Percentiles rank a stretch among this genome's conserved stretches.
These are phyloP conservation scores for Colletotrichum scovillei DNA, from an alignment of 2,329 filamentous ascomycete species.

Conservation along the genomic window DNA sequence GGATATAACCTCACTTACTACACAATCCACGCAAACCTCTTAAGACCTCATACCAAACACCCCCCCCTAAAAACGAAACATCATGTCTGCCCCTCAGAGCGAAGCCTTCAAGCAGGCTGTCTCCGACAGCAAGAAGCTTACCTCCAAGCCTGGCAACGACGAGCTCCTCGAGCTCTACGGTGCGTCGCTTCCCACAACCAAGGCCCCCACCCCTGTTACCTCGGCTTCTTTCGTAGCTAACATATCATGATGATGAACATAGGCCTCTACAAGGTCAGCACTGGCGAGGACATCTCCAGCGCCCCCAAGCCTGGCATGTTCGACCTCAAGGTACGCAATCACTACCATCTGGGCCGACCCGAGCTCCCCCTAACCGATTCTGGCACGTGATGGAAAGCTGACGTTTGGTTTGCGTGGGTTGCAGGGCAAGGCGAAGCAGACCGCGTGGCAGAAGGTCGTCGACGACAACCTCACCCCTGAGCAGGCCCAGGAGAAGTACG, in stretches of 20 bases:
- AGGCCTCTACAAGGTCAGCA: slow-evolving; percentile 71
- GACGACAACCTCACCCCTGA: slow-evolving; percentile 72
- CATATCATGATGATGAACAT: slow-evolving; percentile 19
- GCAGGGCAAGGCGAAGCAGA: slow-evolving; percentile 84
- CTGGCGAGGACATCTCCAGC: slow-evolving; percentile 65
- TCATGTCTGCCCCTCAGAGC: slow-evolving; percentile 54
- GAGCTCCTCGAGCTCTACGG: slow-evolving; percentile 74
- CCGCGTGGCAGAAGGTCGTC: slow-evolving; percentile 78
- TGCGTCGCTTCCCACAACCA: slow-evolving; percentile 46
- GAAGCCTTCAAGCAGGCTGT: slow-evolving; percentile 67
- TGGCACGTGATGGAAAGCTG: slow-evolving; percentile 8
- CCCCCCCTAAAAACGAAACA: slow-evolving; percentile 33
- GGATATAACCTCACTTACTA: slow-evolving; percentile 4
- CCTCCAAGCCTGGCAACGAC: slow-evolving; percentile 70
- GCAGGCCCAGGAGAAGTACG: slow-evolving; percentile 81
- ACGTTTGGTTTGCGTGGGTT: slow-evolving; percentile 19
- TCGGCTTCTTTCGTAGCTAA: not conserved
- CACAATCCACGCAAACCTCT: not conserved
- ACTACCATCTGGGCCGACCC: not conserved
- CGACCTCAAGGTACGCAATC: slow-evolving; percentile 70
- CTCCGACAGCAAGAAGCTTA: slow-evolving; percentile 75
- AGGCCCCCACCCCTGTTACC: not conserved
- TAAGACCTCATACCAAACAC: not conserved
- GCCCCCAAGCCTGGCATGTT: slow-evolving; percentile 75
- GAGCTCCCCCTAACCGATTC: not conserved